Base-by-base conservation (phyloP, 169 alveolate species). In the Plasmodium gallinaceum region DNA sequence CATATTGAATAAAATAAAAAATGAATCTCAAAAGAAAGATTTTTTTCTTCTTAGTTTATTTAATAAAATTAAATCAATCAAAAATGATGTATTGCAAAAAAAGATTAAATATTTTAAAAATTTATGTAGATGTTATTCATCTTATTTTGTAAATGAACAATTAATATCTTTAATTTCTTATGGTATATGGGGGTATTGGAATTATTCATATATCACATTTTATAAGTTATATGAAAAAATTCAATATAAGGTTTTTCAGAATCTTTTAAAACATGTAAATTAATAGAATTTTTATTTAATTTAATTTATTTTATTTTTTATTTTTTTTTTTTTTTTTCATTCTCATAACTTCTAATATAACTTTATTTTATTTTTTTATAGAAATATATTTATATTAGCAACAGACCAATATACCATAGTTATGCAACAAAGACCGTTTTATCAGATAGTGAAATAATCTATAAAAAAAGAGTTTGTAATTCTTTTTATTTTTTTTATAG, bases 181-280 rank as follows among this genome's bases (percentile, higher is more conserved):
- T 62, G 91, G 91, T 5, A 83, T 83, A 8, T 83, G 91, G 91
- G 91, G 91, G 2, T 32, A 52, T n/a, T 83, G 91, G 91, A 65
- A 83, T 6, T 83, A 83, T 9, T 52, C 91, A 14, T 83, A 83
- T 10, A 52, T 83, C 3, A 83, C 91, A 0, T 83, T 83, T 68
- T 83, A 83, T 48, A 46, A 68, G n/a, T 45, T 83, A 16, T 83
- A 83, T 83, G 91, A 83, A 46, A 48, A 54, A 10, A 83, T 83
- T 9, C 91, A 83, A 54, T 2, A 62, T 22, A 61, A 45, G 18
- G 85, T 83, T 37, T 83, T 83, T 42, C 74, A 16, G 43, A 42
- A 32, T 1, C 91, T 83, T 61, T 61, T 83, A 18, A 60, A 83
- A 62, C 39, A 32, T 32, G 39, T 32, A 32, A 5, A 26, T 8